Conservation (phyloP, 768 basidiomycete species). For the Galerina marginata region DNA sequence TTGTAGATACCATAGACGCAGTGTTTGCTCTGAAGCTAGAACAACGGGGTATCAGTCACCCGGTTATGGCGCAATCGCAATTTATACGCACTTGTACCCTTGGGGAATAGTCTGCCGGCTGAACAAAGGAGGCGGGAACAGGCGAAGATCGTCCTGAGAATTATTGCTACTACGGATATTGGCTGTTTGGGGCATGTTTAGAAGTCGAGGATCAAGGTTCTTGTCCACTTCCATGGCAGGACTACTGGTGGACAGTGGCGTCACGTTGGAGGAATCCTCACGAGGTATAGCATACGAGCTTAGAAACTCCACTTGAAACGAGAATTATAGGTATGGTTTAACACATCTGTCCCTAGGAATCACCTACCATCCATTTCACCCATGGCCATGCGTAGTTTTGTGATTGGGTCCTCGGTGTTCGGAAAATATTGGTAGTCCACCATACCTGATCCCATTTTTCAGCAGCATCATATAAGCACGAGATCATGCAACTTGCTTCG, state of each 20-base stretch:
- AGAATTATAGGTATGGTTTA: neutral
- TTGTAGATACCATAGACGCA: constrained; percentile 71
- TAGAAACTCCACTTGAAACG: constrained; percentile 69
- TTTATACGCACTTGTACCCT: constrained; percentile 69
- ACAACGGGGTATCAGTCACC: neutral
- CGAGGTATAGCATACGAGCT: constrained; percentile 70
- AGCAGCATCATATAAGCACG: neutral
- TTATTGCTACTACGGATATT: constrained; percentile 11
- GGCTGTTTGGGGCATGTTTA: constrained; percentile 24
- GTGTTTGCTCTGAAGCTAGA: constrained; percentile 78
- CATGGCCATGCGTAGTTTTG: constrained; percentile 75
- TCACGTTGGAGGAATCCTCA: constrained; percentile 68
- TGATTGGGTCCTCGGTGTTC: constrained; percentile 69
- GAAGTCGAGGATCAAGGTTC: constrained; percentile 59
- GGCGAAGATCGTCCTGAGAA: constrained; percentile 62
- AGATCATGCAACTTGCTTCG: constrained; percentile 63
- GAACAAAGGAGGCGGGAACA: constrained; percentile 91
- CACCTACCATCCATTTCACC: constrained; percentile 79
- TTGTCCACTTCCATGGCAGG: constrained; percentile 20
- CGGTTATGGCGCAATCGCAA: neutral
- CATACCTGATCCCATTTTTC: constrained; percentile 68
- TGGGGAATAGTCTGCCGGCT: constrained; percentile 81
- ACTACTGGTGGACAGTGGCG: constrained; percentile 28
- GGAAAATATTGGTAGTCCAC: constrained; percentile 93
- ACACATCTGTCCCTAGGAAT: neutral